Base-by-base conservation (phyloP, 2,329 filamentous ascomycete genomes). In the Pyricularia pennisetigena region DNA sequence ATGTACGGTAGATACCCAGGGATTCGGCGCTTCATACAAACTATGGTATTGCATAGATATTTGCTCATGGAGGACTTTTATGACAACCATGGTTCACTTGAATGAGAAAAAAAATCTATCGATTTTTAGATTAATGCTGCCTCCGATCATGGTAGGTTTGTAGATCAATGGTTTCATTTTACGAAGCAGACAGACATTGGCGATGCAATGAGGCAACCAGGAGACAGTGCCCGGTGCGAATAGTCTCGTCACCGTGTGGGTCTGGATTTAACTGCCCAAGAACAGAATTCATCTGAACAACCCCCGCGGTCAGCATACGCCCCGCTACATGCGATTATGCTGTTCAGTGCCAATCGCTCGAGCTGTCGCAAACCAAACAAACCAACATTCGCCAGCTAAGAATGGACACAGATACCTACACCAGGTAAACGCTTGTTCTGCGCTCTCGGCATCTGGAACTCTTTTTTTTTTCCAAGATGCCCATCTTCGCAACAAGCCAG, bases 401-500 rank as follows among this genome's bases (percentile, higher is more conserved):
- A 54, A 54, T 54, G 41, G 9, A 54, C 41, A 54, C 16, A 54
- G 16, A 54, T 54, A 54, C 41, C 4, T 20, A 54, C 5, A n/a
- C 16, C 41, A 54, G 41, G 16, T 54, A 54, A n/a, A 54, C 41
- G 41, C 16, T 54, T 54, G 16, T 6, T 54, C 41, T 54, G 41
- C 41, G 41, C 41, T 54, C 41, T 54, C 41, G 20, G 41, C n/a
- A 54, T 54, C 41, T 54, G 41, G 16, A 54, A 54, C 41, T 8
- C 4, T n/a, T n/a, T n/a, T 35, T 35, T 1, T 9, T 9, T 1
- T n/a, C 41, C 41, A 65, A 65, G 69, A 97, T 97, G 94, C 90
- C 91, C 2, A 88, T 91, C 77, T 88, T 97, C 77, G 82, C 85
- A 67, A 93, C 92, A 69, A 91, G 91, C 79, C 90, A 97, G 79